phyloP scores from a whole-genome alignment of 2,329 filamentous ascomycete genomes.

The Boeremia exigua region DNA sequence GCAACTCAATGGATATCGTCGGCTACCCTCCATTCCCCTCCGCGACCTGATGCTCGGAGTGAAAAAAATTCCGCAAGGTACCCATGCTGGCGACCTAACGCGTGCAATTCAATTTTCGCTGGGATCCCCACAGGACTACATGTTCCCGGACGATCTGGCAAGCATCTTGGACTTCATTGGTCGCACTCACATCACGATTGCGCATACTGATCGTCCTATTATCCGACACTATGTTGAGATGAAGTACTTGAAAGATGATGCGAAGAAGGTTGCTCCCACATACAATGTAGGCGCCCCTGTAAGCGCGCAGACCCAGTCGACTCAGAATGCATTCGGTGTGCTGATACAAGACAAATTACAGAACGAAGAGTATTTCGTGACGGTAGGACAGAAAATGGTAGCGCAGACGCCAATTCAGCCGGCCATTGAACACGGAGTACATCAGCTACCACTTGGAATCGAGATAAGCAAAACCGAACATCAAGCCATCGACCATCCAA shows the following conservation, averaged over 20 bases:
- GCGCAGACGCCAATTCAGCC: not conserved
- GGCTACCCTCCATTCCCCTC: slow-evolving; percentile 20
- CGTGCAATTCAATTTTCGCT: slow-evolving; percentile 28
- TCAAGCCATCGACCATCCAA: not conserved
- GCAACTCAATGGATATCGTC: not conserved
- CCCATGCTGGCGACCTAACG: slow-evolving; percentile 34
- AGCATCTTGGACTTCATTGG: slow-evolving; percentile 20
- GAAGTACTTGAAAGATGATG: not conserved
- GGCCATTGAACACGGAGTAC: not conserved
- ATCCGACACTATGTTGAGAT: not conserved
- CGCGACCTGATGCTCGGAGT: slow-evolving; percentile 25
- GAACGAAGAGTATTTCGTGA: too few relatives aligned
- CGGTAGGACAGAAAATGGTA: too few relatives aligned
- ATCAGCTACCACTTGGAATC: not conserved
- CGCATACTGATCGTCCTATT: not conserved
- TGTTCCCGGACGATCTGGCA: slow-evolving; percentile 31
- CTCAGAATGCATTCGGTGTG: too few relatives aligned
- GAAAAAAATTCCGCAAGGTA: slow-evolving; percentile 27
- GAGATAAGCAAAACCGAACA: not conserved
- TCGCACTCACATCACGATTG: slow-evolving; percentile 1
- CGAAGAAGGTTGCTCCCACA: not conserved
- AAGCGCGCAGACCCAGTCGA: too few relatives aligned
- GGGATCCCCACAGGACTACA: slow-evolving; percentile 10
- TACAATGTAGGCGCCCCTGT: not conserved
- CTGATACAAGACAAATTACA: too few relatives aligned